Evolutionary conservation across 768 basidiomycete species (phyloP).

Genomic region (Termitomyces heimii): DNA sequence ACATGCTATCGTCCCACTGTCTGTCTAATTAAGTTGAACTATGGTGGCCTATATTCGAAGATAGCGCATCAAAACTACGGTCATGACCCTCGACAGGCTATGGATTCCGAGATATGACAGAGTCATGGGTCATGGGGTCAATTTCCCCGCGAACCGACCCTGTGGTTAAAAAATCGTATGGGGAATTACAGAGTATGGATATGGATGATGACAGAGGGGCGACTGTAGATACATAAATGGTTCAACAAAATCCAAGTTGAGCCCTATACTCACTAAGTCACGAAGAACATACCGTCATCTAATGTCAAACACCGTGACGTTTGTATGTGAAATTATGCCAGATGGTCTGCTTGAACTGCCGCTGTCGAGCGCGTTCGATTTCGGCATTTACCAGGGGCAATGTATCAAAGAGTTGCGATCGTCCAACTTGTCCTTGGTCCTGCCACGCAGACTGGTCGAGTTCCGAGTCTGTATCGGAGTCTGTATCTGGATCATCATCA

Average conservation of each 20-base stretch:
- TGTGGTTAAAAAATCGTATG: too few species aligned
- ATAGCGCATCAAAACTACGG: too few species aligned
- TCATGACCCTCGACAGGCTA: too few species aligned
- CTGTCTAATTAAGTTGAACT: too few species aligned
- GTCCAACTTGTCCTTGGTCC: neutral
- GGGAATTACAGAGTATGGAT: too few species aligned
- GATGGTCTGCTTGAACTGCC: neutral
- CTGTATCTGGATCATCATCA: neutral
- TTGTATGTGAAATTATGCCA: neutral
- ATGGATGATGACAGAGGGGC: too few species aligned
- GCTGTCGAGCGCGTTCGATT: neutral
- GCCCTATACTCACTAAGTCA: neutral
- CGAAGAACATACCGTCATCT: neutral
- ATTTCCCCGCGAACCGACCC: too few species aligned
- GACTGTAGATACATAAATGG: neutral
- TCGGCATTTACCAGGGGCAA: neutral
- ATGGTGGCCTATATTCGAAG: too few species aligned
- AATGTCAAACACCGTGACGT: neutral
- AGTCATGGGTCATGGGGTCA: too few species aligned
- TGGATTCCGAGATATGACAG: too few species aligned
- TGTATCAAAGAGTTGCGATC: neutral
- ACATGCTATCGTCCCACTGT: too few species aligned
- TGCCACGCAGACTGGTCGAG: neutral
- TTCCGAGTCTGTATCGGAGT: neutral
- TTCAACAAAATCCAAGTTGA: neutral